Evolutionary conservation across 768 basidiomycete genomes (phyloP).

Genomic region (Rhizopogon vulgaris): DNA sequence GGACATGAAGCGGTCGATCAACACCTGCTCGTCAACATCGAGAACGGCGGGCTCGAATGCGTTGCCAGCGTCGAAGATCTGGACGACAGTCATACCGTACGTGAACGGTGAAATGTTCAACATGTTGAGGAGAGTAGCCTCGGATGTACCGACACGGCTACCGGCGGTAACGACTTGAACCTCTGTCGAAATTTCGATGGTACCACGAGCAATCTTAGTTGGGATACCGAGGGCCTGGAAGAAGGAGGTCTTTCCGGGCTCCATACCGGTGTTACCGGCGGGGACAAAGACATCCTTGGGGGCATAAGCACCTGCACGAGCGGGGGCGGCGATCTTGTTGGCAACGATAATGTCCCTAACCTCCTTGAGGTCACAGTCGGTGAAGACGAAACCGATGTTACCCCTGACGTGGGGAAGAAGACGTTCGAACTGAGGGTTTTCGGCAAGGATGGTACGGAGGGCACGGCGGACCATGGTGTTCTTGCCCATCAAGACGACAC

Average conservation of each 20-base stretch:
- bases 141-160: slow-evolving; percentile 92
- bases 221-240: slow-evolving; percentile 99
- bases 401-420: slow-evolving; percentile 94
- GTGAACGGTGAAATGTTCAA: slow-evolving; percentile 99
- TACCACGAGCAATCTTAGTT: slow-evolving; percentile 99
- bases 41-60: slow-evolving; percentile 86
- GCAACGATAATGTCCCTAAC: slow-evolving; percentile 87
- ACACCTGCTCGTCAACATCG: slow-evolving; percentile 87
- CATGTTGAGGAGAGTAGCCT: slow-evolving; percentile 99
- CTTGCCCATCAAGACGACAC: slow-evolving; percentile 98
- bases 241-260: slow-evolving; percentile 99
- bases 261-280: slow-evolving; percentile 99
- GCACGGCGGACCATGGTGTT: slow-evolving; percentile 99
- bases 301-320: slow-evolving; percentile 95
- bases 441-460: slow-evolving; percentile 82
- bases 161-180: slow-evolving; percentile 92
- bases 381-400: slow-evolving; percentile 99
- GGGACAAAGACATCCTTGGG: slow-evolving; percentile 90
- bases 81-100: slow-evolving; percentile 97
- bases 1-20: slow-evolving; percentile 85
- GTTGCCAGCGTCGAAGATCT: slow-evolving; percentile 94
- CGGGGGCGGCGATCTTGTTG: slow-evolving; percentile 98
- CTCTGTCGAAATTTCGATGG: slow-evolving; percentile 98
- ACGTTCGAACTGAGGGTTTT: slow-evolving; percentile 91
- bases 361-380: slow-evolving; percentile 86